Percentiles rank a stretch among this genome's conserved stretches.
Evolutionary conservation across 495 filamentous ascomycete genomes (phyloP).

Genomic region (Geopyxis carbonaria): DNA sequence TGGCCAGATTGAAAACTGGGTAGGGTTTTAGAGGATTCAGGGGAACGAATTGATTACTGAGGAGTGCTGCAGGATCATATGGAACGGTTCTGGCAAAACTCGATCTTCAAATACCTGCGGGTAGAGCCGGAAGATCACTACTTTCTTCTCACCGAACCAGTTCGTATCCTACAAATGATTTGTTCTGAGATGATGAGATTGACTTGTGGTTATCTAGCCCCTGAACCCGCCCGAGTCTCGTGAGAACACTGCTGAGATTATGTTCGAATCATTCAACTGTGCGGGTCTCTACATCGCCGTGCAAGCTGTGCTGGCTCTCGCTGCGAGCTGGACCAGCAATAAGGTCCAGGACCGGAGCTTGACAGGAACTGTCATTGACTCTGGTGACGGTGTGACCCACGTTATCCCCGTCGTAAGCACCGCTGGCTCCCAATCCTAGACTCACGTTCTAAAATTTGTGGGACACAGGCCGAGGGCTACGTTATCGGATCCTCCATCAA

Average conservation of each 20-base stretch:
- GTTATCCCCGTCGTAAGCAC: constrained; percentile 64
- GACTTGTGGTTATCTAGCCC: constrained; percentile 41
- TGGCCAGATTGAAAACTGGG: constrained; percentile 97
- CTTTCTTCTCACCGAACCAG: constrained; percentile 93
- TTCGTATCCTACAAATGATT: constrained; percentile 30
- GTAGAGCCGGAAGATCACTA: constrained; percentile 97
- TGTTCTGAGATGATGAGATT: constrained; percentile 2
- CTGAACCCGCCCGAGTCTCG: constrained; percentile 96
- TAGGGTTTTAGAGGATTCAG: constrained; percentile 23
- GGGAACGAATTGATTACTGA: constrained; percentile 22
- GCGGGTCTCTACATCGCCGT: constrained; percentile 97
- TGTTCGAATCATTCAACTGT: constrained; percentile 99
- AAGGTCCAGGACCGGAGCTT: constrained; percentile 95
- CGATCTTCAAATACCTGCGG: constrained; percentile 96
- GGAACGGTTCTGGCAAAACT: constrained; percentile 99
- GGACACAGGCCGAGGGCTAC: constrained; percentile 63
- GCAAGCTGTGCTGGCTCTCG: constrained; percentile 88
- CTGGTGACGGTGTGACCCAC: constrained; percentile 93
- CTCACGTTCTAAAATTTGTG: not conserved
- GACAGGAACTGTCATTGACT: constrained; percentile 94
- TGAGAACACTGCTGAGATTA: constrained; percentile 97
- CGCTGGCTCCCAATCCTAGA: not conserved
- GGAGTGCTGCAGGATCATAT: constrained; percentile 57
- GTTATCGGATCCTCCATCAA: constrained; percentile 98
- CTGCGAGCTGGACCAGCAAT: constrained; percentile 93